Conservation (phyloP, 2,329 filamentous ascomycete species). For the Diaporthe eres region DNA sequence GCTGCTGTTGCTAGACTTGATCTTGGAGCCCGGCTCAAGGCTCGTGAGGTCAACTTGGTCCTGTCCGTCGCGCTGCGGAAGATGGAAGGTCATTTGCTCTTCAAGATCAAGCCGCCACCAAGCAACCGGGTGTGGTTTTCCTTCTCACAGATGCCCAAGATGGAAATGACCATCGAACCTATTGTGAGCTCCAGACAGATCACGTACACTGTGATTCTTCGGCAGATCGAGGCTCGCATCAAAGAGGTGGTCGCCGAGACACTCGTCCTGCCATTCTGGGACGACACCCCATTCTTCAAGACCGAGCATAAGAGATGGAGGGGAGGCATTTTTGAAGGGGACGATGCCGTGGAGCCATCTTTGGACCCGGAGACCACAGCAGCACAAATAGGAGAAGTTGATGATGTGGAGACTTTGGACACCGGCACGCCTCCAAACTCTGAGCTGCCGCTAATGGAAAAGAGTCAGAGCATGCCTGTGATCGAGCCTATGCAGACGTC, state of each 20-base stretch:
- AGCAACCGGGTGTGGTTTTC: conserved; percentile 97
- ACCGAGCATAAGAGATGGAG: conserved; percentile 84
- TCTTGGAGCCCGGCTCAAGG: conserved; percentile 88
- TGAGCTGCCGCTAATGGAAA: conserved; percentile 65
- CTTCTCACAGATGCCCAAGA: conserved; percentile 93
- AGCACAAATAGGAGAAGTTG: conserved; percentile 62
- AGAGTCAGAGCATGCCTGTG: conserved; percentile 66
- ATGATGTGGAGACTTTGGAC: conserved; percentile 62
- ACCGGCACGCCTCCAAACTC: conserved; percentile 53
- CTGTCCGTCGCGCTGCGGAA: conserved; percentile 88
- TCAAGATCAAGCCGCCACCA: conserved; percentile 93
- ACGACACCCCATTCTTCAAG: conserved; percentile 91
- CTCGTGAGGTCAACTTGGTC: conserved; percentile 89
- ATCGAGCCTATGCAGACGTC: conserved; percentile 57
- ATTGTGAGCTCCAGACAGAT: conserved; percentile 97
- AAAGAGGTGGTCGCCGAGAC: conserved; percentile 95
- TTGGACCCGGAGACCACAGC: conserved; percentile 54
- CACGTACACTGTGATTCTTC: conserved; percentile 91
- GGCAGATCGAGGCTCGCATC: conserved; percentile 94
- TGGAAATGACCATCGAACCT: conserved; percentile 94
- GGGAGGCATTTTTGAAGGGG: conserved; percentile 83
- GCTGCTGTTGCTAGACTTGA: conserved; percentile 95
- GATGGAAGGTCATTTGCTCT: conserved; percentile 85
- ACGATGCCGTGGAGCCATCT: conserved; percentile 60
- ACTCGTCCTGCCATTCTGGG: conserved; percentile 93